Conservation (phyloP, 2,329 filamentous ascomycete genomes). For the Dothistroma pini region DNA sequence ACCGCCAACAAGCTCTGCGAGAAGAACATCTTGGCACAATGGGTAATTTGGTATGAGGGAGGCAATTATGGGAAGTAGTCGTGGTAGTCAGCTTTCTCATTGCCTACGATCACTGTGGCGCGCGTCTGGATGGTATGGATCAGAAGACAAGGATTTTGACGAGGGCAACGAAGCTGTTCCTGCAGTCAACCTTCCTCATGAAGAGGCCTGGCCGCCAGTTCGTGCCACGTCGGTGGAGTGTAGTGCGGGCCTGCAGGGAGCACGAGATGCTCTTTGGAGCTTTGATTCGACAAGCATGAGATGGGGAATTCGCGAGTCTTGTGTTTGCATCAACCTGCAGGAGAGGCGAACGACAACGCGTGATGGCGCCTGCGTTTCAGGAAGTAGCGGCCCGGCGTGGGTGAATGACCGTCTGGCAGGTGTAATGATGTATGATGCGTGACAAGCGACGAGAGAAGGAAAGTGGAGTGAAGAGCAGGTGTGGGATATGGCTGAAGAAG, state of each 20-base stretch:
- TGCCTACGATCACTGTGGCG: neutral
- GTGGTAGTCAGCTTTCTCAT: slow-evolving; percentile 4
- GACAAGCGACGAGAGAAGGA: neutral
- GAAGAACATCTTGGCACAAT: slow-evolving; percentile 8
- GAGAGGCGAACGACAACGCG: neutral
- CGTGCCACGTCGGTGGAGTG: neutral
- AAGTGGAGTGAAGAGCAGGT: neutral
- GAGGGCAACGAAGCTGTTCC: neutral
- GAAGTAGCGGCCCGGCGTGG: neutral
- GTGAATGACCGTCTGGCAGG: neutral
- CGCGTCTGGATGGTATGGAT: neutral
- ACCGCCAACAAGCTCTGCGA: slow-evolving; percentile 4
- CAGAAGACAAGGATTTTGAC: neutral
- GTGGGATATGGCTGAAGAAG: too few species aligned
- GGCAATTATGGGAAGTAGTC: neutral
- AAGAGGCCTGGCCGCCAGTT: neutral
- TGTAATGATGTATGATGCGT: neutral
- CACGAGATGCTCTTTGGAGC: neutral
- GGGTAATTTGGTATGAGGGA: neutral
- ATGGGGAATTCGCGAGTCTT: neutral
- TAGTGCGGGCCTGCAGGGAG: neutral
- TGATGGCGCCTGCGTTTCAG: neutral
- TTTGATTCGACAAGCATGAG: neutral
- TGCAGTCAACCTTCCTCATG: neutral
- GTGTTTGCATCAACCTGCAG: slow-evolving; percentile 2